Conservation (phyloP, 2,329 filamentous ascomycete genomes). For the Allantophomopsis lycopodina region DNA sequence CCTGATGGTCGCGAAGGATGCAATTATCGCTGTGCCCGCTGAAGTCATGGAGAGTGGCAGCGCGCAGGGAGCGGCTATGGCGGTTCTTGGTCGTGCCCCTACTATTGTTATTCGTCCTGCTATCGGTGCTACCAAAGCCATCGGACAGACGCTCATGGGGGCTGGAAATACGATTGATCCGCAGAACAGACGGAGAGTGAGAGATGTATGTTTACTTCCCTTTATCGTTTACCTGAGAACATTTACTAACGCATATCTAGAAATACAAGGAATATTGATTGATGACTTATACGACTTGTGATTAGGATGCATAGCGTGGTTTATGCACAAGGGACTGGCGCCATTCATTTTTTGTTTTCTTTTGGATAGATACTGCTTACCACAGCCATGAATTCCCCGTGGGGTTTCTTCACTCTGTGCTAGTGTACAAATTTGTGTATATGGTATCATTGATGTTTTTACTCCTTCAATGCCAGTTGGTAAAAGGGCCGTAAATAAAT, state of each 20-base stretch:
- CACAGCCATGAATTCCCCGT: too few relatives aligned
- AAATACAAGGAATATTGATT: conserved; percentile 21
- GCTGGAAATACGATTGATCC: conserved; percentile 87
- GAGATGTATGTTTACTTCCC: conserved; percentile 63
- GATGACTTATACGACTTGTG: too few relatives aligned
- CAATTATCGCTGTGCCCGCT: conserved; percentile 85
- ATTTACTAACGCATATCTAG: conserved; percentile 6
- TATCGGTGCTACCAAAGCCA: conserved; percentile 77
- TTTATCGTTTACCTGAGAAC: conserved; percentile 1
- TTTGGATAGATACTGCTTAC: too few relatives aligned
- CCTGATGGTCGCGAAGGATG: conserved; percentile 74
- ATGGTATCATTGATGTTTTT: too few relatives aligned
- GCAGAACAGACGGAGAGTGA: conserved; percentile 63
- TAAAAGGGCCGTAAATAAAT: too few relatives aligned
- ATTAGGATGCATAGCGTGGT: too few relatives aligned
- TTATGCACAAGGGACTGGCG: too few relatives aligned
- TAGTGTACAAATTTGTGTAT: too few relatives aligned
- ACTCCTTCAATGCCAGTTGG: too few relatives aligned
- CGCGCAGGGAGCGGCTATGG: conserved; percentile 66
- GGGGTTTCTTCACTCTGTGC: too few relatives aligned
- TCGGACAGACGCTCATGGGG: conserved; percentile 80
- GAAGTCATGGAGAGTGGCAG: conserved; percentile 80
- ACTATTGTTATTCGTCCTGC: conserved; percentile 85
- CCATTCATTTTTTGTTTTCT: too few relatives aligned
- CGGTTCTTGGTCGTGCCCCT: conserved; percentile 70